Base-by-base conservation (phyloP, 805 yeast species). In the Starmerella khaoyaiensis region DNA sequence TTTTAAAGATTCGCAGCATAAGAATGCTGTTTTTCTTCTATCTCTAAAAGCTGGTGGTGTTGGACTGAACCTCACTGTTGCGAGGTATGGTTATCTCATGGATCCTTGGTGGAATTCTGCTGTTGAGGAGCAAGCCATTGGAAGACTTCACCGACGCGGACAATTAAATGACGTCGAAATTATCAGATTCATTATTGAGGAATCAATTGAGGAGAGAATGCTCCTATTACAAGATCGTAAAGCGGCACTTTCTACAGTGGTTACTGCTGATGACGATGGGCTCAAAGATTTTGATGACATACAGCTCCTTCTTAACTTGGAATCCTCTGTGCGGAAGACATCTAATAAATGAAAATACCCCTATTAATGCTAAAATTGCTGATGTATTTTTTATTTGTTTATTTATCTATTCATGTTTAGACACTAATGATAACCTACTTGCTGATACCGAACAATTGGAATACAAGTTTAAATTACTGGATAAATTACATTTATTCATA, bases 41-140 rank as follows among this genome's bases (percentile, higher is more conserved):
- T 79, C 93, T 6, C 60, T 84, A 44, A 86, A 83, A 56, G 93
- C 95, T 0, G 96, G 96, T 18, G 96, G 96, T 6, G 94, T 84
- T 10, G 96, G 96, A 0, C 63, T 86, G 44, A 86, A 86, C 52
- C 61, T 86, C 42, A 86, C 94, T 0, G 72, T 76, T 35, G 94
- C 96, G 0, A 77, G 81, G 0, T 67, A 71, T 24, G 96, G 93
- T 2, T 83, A 75, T 49, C 67, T 86, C 71, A 78, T 87, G 82
- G 96, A 86, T 52, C 95, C 96, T 0, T 86, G 94, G 90, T 86
- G 96, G 96, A 80, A 90, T 21, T 93, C 82, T 31, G 81, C 93
- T 33, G 73, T 78, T 37, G 94, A 83, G 51, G 82, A 80, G 35
- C 95, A 83, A 56, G 94, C 94, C 0, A 80, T 84, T 42, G 94